Base-by-base conservation (phyloP, 306 rosid genomes). In the Quercus agrifolia region DNA sequence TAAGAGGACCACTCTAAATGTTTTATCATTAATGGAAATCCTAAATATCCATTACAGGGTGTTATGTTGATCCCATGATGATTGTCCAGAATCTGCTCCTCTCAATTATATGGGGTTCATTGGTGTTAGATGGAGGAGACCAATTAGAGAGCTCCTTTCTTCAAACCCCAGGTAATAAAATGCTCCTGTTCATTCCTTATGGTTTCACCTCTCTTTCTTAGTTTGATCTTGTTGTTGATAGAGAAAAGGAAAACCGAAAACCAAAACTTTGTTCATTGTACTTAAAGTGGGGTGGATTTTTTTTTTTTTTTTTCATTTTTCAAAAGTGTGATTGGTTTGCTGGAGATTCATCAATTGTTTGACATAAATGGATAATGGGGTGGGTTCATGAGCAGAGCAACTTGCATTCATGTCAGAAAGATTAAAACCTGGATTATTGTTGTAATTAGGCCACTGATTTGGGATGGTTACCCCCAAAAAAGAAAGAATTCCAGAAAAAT, bases 131-230 rank as follows among this genome's bases (percentile, higher is more conserved):
- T 56, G 81, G 74, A 73, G 75, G 77, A 57, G 44, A 76, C 73
- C 73, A 67, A 71, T 41, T 41, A 83, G 71, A 66, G 81, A 74
- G 82, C 72, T 75, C 81, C 81, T 80, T 83, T 73, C 82, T 78
- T 81, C 85, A 78, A 82, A 56, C 84, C 82, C 80, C 86, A 83
- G 89, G 97, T 87, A 67, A 10, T 49, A 20, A 49, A 71, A 44
- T 71, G 66, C 56, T 80, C 77, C 74, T 77, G 23, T 12, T 79
- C 38, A 57, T 49, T 21, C 28, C 57, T 56, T n/a, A 2, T 13
- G n/a, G 13, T 25, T 28, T n/a, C 58, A 41, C 67, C 57, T 28
- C 35, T 44, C 20, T 56, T 56, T 44, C 7, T 76, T 56, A 15
- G 55, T 56, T 56, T 41, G 25, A 12, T 71, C 62, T 63, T 57